Conservation (phyloP, 2,329 filamentous ascomycete species). For the Geoglossum cookeanum region DNA sequence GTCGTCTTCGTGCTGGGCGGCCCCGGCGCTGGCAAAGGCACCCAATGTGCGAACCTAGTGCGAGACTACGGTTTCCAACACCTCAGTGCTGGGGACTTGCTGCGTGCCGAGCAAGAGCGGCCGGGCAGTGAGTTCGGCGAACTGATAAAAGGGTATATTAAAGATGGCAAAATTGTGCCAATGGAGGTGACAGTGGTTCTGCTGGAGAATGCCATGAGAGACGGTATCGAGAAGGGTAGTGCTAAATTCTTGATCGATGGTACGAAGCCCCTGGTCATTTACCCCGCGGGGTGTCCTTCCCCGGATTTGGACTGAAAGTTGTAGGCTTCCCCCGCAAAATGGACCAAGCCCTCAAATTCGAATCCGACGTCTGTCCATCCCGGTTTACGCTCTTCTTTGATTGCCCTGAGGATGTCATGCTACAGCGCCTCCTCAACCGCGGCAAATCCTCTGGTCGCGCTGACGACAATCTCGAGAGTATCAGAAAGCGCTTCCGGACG, state of each 20-base stretch:
- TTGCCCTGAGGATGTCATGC: slow-evolving; percentile 79
- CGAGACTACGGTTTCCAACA: slow-evolving; percentile 79
- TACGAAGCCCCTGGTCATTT: slow-evolving; percentile 9
- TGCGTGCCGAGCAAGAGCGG: slow-evolving; percentile 83
- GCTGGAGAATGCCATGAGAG: slow-evolving; percentile 81
- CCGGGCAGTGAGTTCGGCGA: slow-evolving; percentile 74
- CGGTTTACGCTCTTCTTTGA: slow-evolving; percentile 86
- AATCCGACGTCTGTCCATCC: slow-evolving; percentile 68
- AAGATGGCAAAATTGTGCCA: slow-evolving; percentile 88
- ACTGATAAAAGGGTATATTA: slow-evolving; percentile 85
- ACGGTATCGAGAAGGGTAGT: slow-evolving; percentile 34
- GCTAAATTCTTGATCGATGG: slow-evolving; percentile 55
- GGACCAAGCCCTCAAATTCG: slow-evolving; percentile 90
- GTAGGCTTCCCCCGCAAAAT: slow-evolving; percentile 84
- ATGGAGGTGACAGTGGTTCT: slow-evolving; percentile 94
- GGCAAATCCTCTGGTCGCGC: slow-evolving; percentile 81
- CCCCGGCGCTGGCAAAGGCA: slow-evolving; percentile 89
- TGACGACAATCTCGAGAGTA: slow-evolving; percentile 90
- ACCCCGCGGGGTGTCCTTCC: slow-evolving; percentile 16
- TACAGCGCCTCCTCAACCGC: slow-evolving; percentile 62
- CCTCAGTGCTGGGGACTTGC: slow-evolving; percentile 78
- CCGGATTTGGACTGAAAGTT: slow-evolving; percentile 26
- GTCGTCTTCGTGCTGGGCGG: slow-evolving; percentile 94
- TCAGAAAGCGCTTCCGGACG: slow-evolving; percentile 86
- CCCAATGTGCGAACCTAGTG: slow-evolving; percentile 80